Base-by-base conservation (phyloP, 208 protist genomes). In the Trypanosoma vivax region DNA sequence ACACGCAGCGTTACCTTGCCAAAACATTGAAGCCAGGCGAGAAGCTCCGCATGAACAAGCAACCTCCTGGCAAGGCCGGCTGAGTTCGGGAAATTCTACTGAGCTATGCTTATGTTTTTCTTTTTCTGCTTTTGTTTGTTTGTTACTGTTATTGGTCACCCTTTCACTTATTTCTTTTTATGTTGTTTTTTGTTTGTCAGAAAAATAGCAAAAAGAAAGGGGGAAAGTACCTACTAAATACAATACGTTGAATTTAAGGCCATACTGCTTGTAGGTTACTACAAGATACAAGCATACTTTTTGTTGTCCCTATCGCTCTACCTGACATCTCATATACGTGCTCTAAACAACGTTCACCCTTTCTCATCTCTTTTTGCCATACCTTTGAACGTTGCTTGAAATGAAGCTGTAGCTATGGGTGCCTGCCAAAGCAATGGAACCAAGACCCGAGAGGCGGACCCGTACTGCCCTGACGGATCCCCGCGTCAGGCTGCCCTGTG, bases 1-100 rank as follows among this genome's bases (percentile, higher is more conserved):
- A 98, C 95, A 99, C 97, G 72, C 82, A 92, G 71, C 86, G 97
- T 65, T 98, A 96, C 83, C 83, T 97, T 48, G 85, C 94, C 62
- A 91, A 83, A 65, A 92, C 96, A 25, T 50, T 94, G 57, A 95
- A 88, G 73, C 59, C 82, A 48, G 93, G 92, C 40, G 89, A 97
- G 83, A 95, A 95, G 84, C 73, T 90, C 74, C 71, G 82, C 60
- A 89, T 91, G 81, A 95, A 95, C 85, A 90, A 90, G 74, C 89
- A 95, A 76, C 81, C 82, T 34, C 78, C 81, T 19, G 84, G 83
- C 65, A 92, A 93, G 83, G 87, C 83, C 53, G 87, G 87, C 45
- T 90, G 80, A 91, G 6, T 18, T 7, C 0, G 39, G 23, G 9
- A 19, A 6, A 9, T 43, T 11, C 39, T 43, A 19, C 39, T 9